Base-by-base conservation (phyloP, 2,329 filamentous ascomycete species). In the Penicillium sp. region DNA sequence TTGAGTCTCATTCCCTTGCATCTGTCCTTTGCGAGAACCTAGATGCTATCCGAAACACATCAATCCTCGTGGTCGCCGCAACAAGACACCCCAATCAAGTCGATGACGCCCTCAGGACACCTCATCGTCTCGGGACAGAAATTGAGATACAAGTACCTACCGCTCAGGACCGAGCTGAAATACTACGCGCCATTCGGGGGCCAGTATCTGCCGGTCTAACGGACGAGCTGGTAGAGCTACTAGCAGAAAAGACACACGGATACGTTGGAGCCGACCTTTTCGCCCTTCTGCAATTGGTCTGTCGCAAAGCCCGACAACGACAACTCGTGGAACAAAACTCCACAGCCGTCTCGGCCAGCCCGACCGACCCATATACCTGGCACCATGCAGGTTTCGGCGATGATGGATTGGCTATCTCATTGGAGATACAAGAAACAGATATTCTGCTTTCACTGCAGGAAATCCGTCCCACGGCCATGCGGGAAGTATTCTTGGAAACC, bases 401-500 rank as follows among this genome's bases (percentile, higher is more conserved):
- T n/a, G 52, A 59, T 18, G 46, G 67, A 58, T 29, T 44, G 60
- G 26, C 58, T 61, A 44, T 66, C 56, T 53, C 61, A 20, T 54
- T 77, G 31, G 54, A 64, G 22, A 74, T 77, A 37, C 59, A 61
- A 26, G 73, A 75, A 47, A 44, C 57, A 6, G 75, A 77, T 55
- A 63, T 77, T 45, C 32, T 71, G 34, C 64, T 67, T 38, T 90
- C 91, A 1, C 79, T 93, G 35, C 80, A 83, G 37, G 76, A 83
- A 53, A 85, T 92, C n/a, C 82, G 85, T 11, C 91, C 93, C 1
- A 92, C 89, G 1, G 90, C 91, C 4, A 93, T 97, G 84, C 87
- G 90, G 62, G 92, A 95, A 68, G 86, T 96, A 53, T 90, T 94
- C 69, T 81, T 97, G 45, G 90, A 95, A 68, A 92, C 90, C 9